These are phyloP conservation scores for Penicillium lagena DNA, from an alignment of 495 filamentous ascomycete species.

Conservation along the genomic window DNA sequence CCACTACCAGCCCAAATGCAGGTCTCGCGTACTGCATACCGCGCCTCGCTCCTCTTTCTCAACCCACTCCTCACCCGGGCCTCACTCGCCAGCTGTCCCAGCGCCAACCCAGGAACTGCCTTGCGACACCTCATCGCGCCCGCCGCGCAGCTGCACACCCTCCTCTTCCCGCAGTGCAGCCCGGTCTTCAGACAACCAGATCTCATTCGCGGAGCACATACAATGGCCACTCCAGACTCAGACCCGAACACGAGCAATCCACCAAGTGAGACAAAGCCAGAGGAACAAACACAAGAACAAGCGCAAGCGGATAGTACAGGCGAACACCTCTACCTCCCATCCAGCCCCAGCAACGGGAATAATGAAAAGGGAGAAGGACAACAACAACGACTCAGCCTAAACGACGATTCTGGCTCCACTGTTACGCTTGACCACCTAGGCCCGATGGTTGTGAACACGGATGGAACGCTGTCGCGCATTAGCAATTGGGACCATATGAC, in stretches of 20 bases:
- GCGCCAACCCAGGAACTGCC: too few species aligned
- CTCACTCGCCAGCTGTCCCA: background rate
- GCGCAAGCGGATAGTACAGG: background rate
- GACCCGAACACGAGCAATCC: constrained; percentile 1
- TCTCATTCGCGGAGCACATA: constrained; percentile 7
- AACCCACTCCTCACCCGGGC: constrained; percentile 18
- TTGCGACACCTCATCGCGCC: background rate
- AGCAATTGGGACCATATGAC: constrained; percentile 63
- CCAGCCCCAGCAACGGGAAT: constrained; percentile 13
- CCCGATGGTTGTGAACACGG: constrained; percentile 60
- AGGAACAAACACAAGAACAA: constrained; percentile 4
- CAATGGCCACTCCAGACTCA: constrained; percentile 11
- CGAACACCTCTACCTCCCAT: constrained; percentile 22
- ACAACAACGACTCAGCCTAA: constrained; percentile 36
- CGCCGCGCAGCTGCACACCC: constrained; percentile 9
- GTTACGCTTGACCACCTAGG: constrained; percentile 54
- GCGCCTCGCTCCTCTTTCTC: constrained; percentile 24
- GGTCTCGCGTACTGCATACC: constrained; percentile 21
- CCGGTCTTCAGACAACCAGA: background rate
- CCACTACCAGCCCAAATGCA: constrained; percentile 11
- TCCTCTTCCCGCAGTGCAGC: constrained; percentile 21
- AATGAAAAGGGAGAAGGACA: background rate
- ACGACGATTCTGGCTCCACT: constrained; percentile 31
- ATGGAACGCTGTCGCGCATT: constrained; percentile 60
- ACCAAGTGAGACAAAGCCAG: constrained; percentile 6